These are phyloP conservation scores for Rhizophagus clarus DNA, from an alignment of 192 early-diverging fungal species.

Conservation along the genomic window DNA sequence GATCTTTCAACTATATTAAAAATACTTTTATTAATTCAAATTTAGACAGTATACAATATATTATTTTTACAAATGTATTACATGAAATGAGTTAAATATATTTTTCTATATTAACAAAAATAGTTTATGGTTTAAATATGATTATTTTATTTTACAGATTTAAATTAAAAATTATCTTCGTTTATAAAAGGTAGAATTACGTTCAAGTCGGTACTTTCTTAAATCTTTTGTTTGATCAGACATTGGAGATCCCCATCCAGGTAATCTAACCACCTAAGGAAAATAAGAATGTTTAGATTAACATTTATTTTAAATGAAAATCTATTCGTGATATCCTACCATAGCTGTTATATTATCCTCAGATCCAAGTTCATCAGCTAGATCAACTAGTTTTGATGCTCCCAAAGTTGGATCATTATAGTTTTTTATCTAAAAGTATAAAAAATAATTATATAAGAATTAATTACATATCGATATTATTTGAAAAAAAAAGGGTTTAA, in stretches of 20 bases:
- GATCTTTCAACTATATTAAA: no score
- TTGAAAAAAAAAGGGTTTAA: neutral
- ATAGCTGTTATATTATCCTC: conserved; percentile 72
- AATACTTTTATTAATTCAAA: no score
- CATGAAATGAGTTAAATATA: no score
- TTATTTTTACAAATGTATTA: no score
- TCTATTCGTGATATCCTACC: conserved; percentile 33
- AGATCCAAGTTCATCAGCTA: conserved; percentile 64
- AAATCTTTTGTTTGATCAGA: conserved; percentile 67
- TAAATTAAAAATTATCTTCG: neutral
- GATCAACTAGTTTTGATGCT: conserved; percentile 60
- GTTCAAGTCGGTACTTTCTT: conserved; percentile 60
- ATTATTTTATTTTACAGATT: neutral
- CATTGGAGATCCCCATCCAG: conserved; percentile 70
- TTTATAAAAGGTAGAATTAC: conserved; percentile 39
- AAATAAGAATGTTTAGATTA: neutral
- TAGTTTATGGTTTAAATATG: no score
- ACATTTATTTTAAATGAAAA: neutral
- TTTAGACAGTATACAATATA: no score
- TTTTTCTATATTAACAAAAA: no score
- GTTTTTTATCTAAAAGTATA: conserved; percentile 55
- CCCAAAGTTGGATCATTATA: conserved; percentile 56
- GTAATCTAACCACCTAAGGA: conserved; percentile 66
- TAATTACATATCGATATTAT: neutral
- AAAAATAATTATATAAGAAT: neutral